A percentile compares a stretch with the other conserved stretches of the same genome.
phyloP scores from a whole-genome alignment of 805 yeast genomes.

The Sugiyamaella floridensis region DNA sequence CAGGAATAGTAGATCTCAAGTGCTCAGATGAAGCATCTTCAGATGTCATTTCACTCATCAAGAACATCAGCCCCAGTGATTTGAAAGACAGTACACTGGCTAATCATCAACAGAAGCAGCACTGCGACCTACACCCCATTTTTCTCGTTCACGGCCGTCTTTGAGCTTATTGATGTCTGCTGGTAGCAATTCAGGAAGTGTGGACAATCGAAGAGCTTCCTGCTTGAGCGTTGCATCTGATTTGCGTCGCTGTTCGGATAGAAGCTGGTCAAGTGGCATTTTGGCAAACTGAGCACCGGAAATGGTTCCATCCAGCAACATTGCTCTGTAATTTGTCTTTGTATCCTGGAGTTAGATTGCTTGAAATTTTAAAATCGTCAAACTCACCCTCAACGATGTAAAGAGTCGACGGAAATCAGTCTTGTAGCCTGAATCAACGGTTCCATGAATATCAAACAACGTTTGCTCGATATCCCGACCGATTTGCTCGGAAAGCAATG shows the following conservation, averaged over 20 bases:
- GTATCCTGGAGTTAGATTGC: constrained; percentile 12
- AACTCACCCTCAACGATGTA: constrained; percentile 21
- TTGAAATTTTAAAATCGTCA: too few relatives aligned
- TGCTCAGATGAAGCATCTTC: too few relatives aligned
- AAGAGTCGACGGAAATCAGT: constrained; percentile 27
- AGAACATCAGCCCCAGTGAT: too few relatives aligned
- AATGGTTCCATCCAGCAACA: constrained; percentile 24
- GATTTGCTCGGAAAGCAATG: constrained; percentile 5
- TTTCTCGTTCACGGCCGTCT: constrained; percentile 37
- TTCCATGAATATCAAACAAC: constrained; percentile 17
- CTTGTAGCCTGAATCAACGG: constrained; percentile 21
- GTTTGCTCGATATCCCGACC: constrained; percentile 23
- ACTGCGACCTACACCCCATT: constrained; percentile 37
- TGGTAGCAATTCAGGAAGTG: constrained; percentile 26
- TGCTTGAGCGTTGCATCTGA: constrained; percentile 24
- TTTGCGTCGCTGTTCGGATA: constrained; percentile 20
- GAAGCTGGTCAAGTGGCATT: constrained; percentile 26
- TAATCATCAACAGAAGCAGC: constrained; percentile 29
- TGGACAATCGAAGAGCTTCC: constrained; percentile 24
- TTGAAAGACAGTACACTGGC: not conserved
- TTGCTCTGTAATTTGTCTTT: constrained; percentile 19
- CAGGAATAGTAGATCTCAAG: too few relatives aligned
- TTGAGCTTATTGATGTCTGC: constrained; percentile 30
- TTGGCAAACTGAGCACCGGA: constrained; percentile 26
- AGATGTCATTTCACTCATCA: too few relatives aligned